Evolutionary conservation across 257 asterid genomes (phyloP).

Genomic region (Ballota nigra): DNA sequence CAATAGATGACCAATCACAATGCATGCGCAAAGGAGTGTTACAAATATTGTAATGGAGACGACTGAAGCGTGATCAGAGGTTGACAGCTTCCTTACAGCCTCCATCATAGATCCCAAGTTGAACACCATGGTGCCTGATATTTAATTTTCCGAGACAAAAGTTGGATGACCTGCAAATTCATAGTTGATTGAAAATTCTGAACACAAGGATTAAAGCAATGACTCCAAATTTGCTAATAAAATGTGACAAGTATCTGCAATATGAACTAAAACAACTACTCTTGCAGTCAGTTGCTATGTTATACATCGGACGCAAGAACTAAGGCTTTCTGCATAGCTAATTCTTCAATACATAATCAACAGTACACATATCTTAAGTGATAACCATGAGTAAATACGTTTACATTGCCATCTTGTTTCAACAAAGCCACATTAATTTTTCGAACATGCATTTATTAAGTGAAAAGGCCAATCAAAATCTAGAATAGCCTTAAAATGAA

Average conservation of each 20-base stretch:
- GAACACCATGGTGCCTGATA: slow-evolving; percentile 29
- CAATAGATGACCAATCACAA: slow-evolving; percentile 60
- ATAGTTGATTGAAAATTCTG: not conserved
- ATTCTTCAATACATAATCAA: not conserved
- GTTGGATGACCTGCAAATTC: slow-evolving; percentile 6
- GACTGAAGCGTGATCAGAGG: slow-evolving; percentile 57
- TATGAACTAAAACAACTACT: not conserved
- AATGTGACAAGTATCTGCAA: not conserved
- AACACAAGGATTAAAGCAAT: slow-evolving; percentile 4
- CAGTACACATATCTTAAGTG: not conserved
- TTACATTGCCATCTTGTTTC: slow-evolving; percentile 12
- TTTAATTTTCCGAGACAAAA: slow-evolving; percentile 15
- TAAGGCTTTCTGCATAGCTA: not conserved
- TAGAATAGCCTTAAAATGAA: not conserved
- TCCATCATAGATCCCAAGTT: slow-evolving; percentile 27
- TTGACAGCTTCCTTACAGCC: slow-evolving; percentile 19
- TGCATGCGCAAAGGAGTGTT: slow-evolving; percentile 54
- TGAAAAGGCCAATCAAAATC: not conserved
- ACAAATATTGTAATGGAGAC: slow-evolving; percentile 51
- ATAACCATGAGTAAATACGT: not conserved
- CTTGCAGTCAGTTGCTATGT: not conserved
- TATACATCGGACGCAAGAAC: not conserved
- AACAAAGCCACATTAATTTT: not conserved
- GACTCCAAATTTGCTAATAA: slow-evolving; percentile 15
- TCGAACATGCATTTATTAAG: slow-evolving; percentile 4